Evolutionary conservation across 257 asterid species (phyloP).

Genomic region (Avicennia marina): DNA sequence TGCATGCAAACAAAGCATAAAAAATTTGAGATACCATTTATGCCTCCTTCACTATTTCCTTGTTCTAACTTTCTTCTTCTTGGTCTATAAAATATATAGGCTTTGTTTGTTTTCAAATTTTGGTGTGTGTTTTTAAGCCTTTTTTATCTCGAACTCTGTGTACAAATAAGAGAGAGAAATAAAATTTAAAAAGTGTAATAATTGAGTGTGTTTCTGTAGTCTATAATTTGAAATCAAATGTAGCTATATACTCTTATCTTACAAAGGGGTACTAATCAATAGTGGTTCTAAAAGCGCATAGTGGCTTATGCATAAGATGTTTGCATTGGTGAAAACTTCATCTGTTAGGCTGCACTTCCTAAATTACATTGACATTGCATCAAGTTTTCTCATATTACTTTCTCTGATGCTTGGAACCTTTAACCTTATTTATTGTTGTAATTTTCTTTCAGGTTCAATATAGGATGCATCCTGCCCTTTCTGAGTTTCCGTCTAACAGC

Average conservation of each 20-base stretch:
- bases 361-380: background rate
- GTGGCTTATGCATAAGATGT: slow-evolving; percentile 8
- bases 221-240: no score
- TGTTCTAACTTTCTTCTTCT: background rate
- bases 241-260: background rate
- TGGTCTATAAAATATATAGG: slow-evolving; percentile 5
- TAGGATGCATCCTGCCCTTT: slow-evolving; percentile 98
- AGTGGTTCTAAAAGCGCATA: background rate
- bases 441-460: slow-evolving; percentile 95
- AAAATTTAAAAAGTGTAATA: no score
- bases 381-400: background rate
- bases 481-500: slow-evolving; percentile 95
- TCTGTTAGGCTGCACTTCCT: slow-evolving; percentile 4
- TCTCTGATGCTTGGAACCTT: background rate
- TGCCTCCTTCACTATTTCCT: background rate
- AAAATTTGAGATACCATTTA: background rate
- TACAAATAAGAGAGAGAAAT: no score
- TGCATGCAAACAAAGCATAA: no score
- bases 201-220: no score
- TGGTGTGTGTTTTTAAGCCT: no score
- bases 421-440: slow-evolving; percentile 1
- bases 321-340: slow-evolving; percentile 5
- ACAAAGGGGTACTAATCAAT: no score
- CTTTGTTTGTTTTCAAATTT: no score
- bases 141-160: no score